Conservation (phyloP, 257 asterid genomes). For the Nicotiana obtusifolia region DNA sequence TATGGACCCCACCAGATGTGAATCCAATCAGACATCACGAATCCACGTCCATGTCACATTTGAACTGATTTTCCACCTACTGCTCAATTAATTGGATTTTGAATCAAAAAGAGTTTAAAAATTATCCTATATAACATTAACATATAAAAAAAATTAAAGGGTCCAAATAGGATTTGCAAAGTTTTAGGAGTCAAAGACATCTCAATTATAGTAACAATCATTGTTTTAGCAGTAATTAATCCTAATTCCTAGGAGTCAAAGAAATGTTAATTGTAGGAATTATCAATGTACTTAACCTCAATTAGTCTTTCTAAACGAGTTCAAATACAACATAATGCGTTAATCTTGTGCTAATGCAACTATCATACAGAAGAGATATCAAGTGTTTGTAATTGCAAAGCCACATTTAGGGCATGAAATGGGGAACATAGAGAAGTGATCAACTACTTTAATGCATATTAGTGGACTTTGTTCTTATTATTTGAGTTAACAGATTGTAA, state of each 20-base stretch:
- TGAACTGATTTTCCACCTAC: neutral
- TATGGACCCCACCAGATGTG: constrained; percentile 11
- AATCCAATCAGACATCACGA: constrained; percentile 4
- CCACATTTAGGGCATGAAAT: too few species aligned
- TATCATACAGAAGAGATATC: too few species aligned
- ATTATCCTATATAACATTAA: neutral
- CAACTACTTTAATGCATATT: too few species aligned
- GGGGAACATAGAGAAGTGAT: too few species aligned
- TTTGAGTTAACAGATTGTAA: too few species aligned
- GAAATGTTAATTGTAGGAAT: neutral
- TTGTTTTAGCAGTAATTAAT: neutral
- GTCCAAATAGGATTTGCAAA: neutral
- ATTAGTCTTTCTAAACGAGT: neutral
- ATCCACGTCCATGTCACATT: neutral
- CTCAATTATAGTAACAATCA: neutral
- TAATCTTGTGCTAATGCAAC: neutral
- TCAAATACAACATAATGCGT: neutral
- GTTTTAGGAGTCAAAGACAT: neutral
- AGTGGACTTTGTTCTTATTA: too few species aligned
- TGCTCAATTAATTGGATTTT: neutral
- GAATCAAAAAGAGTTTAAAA: neutral
- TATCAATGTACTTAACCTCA: neutral
- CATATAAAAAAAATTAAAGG: neutral
- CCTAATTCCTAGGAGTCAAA: neutral
- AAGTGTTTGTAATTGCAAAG: too few species aligned